Percentiles rank a stretch among this genome's conserved stretches.
phyloP scores from a whole-genome alignment of 2,329 filamentous ascomycete species.

The Cytospora leucostoma region DNA sequence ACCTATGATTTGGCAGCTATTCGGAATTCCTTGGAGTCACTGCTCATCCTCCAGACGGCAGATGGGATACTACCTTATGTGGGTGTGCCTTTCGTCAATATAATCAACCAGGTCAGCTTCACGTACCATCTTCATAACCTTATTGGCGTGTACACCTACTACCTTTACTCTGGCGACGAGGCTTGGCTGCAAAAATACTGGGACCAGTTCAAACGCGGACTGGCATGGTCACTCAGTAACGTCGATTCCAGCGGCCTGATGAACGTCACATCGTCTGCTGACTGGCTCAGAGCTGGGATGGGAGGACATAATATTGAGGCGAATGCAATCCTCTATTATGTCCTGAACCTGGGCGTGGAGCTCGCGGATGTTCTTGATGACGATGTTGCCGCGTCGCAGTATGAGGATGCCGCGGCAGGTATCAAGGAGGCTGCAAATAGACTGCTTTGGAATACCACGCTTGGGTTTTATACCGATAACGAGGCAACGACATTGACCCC shows the following conservation, averaged over 20 bases:
- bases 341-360: slow-evolving; percentile 48
- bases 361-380: slow-evolving; percentile 49
- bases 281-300: slow-evolving; percentile 55
- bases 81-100: slow-evolving; percentile 43
- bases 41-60: slow-evolving; percentile 47
- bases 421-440: slow-evolving; percentile 22
- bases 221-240: slow-evolving; percentile 42
- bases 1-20: slow-evolving; percentile 55
- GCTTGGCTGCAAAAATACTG: slow-evolving; percentile 50
- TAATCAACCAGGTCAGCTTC: slow-evolving; percentile 38
- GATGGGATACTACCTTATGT: slow-evolving; percentile 48
- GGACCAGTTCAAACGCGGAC: slow-evolving; percentile 49
- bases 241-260: slow-evolving; percentile 45
- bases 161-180: slow-evolving; percentile 55
- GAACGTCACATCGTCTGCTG: slow-evolving; percentile 49
- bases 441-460: slow-evolving; percentile 23
- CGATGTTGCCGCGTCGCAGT: slow-evolving; percentile 15
- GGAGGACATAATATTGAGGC: slow-evolving; percentile 54
- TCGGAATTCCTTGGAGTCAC: slow-evolving; percentile 50
- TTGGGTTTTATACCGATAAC: slow-evolving; percentile 30
- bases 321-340: slow-evolving; percentile 54
- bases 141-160: slow-evolving; percentile 60
- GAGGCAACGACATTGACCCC: slow-evolving; percentile 25
- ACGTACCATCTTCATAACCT: slow-evolving; percentile 62
- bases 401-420: slow-evolving; percentile 14